A percentile compares a stretch with the other conserved stretches of the same genome.
phyloP scores from a whole-genome alignment of 257 asterid genomes.

The Striga asiatica region DNA sequence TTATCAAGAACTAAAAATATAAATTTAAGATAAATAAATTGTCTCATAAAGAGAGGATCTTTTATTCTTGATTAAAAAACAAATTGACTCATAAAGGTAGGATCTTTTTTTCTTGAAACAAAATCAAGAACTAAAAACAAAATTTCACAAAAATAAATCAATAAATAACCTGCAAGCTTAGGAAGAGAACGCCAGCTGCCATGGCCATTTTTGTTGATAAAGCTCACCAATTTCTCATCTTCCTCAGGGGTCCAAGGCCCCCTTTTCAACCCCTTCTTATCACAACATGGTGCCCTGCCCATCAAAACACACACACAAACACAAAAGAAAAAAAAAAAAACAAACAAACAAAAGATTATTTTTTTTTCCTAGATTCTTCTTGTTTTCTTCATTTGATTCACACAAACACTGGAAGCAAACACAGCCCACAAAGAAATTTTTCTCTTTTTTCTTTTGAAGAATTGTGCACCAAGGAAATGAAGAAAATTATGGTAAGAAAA shows the following conservation, averaged over 20 bases:
- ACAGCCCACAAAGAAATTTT: neutral
- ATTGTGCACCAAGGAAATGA: constrained; percentile 2
- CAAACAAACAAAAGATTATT: neutral
- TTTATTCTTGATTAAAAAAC: too few species aligned
- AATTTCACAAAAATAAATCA: too few species aligned
- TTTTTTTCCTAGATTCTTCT: neutral
- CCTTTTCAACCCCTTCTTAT: constrained; percentile 78
- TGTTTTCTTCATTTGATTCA: neutral
- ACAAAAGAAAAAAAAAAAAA: too few species aligned
- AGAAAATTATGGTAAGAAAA: constrained; percentile 6
- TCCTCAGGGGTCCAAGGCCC: constrained; percentile 97
- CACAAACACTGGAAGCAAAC: constrained; percentile 3
- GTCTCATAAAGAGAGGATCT: too few species aligned
- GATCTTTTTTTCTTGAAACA: too few species aligned
- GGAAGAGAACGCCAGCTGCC: constrained; percentile 97
- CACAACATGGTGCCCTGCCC: constrained; percentile 98
- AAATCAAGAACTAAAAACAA: too few species aligned
- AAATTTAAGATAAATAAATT: too few species aligned
- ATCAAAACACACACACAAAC: constrained; percentile 20
- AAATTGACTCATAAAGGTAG: too few species aligned
- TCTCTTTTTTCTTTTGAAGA: neutral
- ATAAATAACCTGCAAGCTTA: constrained; percentile 63
- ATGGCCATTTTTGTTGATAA: constrained; percentile 66
- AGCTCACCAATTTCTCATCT: constrained; percentile 69
- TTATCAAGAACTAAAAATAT: too few species aligned